phyloP scores from a whole-genome alignment of 225 moss, liverwort and hornwort genomes.

The Straminergon stramineum region DNA sequence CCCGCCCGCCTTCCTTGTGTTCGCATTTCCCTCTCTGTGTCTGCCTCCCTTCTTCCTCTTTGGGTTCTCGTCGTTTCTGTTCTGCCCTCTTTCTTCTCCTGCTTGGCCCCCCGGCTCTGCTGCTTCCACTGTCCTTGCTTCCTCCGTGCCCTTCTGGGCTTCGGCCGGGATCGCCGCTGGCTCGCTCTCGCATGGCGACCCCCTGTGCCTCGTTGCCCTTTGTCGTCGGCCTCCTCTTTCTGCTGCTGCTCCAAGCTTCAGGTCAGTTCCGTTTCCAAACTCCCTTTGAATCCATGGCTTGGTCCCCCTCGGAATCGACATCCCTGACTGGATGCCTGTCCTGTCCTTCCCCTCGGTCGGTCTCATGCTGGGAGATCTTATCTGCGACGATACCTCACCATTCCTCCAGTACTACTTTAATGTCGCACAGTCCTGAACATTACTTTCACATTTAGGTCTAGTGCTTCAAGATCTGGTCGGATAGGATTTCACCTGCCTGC shows the following conservation, averaged over 20 bases:
- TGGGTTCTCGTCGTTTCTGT: background rate
- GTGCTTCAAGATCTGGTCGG: background rate
- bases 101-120: background rate
- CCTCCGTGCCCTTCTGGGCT: conserved; percentile 3
- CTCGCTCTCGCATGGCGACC: conserved; percentile 26
- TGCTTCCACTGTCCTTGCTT: background rate
- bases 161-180: conserved; percentile 6
- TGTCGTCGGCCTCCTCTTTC: background rate
- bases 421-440: background rate
- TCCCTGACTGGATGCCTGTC: background rate
- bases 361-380: conserved; percentile 23
- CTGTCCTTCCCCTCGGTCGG: background rate
- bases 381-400: background rate
- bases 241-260: conserved; percentile 13
- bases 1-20: background rate
- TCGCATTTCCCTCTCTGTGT: background rate
- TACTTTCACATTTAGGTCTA: background rate
- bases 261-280: background rate
- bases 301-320: background rate
- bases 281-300: background rate
- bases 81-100: too few relatives aligned
- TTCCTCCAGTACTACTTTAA: background rate
- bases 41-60: background rate
- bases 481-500: background rate
- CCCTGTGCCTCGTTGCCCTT: background rate